These are phyloP conservation scores for Colletotrichum limetticola DNA, from an alignment of 2,329 filamentous ascomycete species.

Conservation along the genomic window DNA sequence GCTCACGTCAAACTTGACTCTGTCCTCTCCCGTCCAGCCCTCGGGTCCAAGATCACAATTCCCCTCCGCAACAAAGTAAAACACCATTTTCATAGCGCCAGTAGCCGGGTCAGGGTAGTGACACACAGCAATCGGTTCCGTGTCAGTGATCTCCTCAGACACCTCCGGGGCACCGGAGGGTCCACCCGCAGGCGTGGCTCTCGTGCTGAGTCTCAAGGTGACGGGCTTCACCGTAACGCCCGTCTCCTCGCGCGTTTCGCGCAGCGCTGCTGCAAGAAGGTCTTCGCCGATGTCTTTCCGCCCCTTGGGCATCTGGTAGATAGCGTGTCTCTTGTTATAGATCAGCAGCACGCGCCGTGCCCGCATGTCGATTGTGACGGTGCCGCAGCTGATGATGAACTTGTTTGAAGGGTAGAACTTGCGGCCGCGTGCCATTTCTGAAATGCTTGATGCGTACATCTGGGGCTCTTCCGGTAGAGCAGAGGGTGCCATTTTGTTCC, in stretches of 20 bases:
- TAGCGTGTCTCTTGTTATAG: conserved; percentile 53
- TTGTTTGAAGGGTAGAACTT: conserved; percentile 53
- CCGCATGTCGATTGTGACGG: conserved; percentile 53
- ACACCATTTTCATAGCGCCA: conserved; percentile 50
- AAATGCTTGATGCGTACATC: conserved; percentile 23
- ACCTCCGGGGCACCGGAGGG: conserved; percentile 35
- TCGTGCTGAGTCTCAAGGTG: conserved; percentile 53
- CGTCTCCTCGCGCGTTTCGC: conserved; percentile 61
- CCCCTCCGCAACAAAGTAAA: conserved; percentile 51
- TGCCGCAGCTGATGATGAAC: conserved; percentile 58
- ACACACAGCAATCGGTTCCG: conserved; percentile 49
- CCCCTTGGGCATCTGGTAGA: conserved; percentile 60
- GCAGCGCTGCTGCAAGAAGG: conserved; percentile 53
- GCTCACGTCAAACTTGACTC: conserved; percentile 43
- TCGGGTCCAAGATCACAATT: conserved; percentile 40
- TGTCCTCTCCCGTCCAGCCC: conserved; percentile 25
- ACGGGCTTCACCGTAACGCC: conserved; percentile 53
- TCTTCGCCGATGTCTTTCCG: conserved; percentile 59
- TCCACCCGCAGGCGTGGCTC: conserved; percentile 48
- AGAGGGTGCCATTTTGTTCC: conserved; percentile 22
- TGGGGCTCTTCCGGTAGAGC: conserved; percentile 12
- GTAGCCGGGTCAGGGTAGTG: conserved; percentile 49
- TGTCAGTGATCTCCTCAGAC: conserved; percentile 44
- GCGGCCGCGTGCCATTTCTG: conserved; percentile 25
- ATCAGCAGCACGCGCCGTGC: conserved; percentile 52